Percentiles rank a stretch among this genome's conserved stretches.
Evolutionary conservation across 495 filamentous ascomycete species (phyloP).

Genomic region (Neurospora tetraspora): DNA sequence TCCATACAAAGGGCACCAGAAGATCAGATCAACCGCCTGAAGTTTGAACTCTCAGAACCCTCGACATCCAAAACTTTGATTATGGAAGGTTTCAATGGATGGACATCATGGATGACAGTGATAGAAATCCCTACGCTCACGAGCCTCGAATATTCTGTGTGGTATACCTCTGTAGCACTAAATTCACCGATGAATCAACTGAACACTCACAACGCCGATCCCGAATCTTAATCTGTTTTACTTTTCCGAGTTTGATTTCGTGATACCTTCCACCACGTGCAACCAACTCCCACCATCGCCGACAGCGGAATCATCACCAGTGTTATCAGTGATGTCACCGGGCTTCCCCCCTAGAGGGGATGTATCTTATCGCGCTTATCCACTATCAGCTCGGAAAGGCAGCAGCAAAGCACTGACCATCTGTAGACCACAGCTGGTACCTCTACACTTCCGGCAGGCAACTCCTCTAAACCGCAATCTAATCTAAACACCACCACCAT

Average conservation of each 20-base stretch:
- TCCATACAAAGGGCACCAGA: background rate
- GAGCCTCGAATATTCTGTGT: background rate
- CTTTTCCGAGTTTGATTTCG: background rate
- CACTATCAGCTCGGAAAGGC: background rate
- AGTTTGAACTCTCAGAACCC: background rate
- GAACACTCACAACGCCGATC: background rate
- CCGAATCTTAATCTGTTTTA: background rate
- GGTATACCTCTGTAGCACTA: background rate
- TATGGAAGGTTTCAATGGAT: background rate
- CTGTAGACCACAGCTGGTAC: too few species aligned
- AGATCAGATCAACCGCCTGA: background rate
- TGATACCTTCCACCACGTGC: background rate
- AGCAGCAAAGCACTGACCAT: background rate
- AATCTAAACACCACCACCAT: background rate
- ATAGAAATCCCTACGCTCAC: background rate
- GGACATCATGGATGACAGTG: background rate
- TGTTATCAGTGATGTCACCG: background rate
- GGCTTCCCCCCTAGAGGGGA: background rate
- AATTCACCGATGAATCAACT: background rate
- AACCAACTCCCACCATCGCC: background rate
- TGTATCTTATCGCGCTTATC: background rate
- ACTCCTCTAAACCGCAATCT: background rate
- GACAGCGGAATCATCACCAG: background rate
- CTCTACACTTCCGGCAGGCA: background rate
- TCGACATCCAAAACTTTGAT: fast-evolving